These are phyloP conservation scores for Chenopodium berlandieri DNA, from an alignment of 148 eudicot genomes.

Conservation along the genomic window DNA sequence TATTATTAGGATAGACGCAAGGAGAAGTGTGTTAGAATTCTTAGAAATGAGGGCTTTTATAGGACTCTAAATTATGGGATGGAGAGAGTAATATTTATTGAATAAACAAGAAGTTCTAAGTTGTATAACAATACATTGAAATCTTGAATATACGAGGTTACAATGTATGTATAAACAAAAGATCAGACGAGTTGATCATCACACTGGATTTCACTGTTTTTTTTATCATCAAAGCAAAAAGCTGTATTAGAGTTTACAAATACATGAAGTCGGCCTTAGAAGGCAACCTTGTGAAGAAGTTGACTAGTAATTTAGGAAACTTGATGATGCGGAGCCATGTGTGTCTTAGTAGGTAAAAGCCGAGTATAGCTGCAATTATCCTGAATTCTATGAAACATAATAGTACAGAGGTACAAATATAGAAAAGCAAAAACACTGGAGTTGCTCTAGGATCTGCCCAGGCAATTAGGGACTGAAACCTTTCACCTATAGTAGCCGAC, in stretches of 20 bases:
- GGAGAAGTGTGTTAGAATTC: not conserved
- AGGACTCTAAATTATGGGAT: not conserved
- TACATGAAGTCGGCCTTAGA: constrained; percentile 37
- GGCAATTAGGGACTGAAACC: constrained; percentile 36
- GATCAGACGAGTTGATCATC: not conserved
- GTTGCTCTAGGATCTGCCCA: constrained; percentile 50
- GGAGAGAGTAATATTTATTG: not conserved
- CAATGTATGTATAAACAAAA: too few species aligned
- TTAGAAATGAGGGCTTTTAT: not conserved
- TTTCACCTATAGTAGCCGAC: constrained; percentile 44
- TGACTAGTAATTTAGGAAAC: constrained; percentile 34
- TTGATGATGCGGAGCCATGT: constrained; percentile 39
- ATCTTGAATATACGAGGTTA: too few species aligned
- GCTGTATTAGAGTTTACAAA: constrained; percentile 6
- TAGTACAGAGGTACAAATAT: constrained; percentile 38
- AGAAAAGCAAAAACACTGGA: constrained; percentile 37
- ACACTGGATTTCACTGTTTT: not conserved
- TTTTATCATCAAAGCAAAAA: not conserved
- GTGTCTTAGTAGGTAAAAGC: constrained; percentile 42
- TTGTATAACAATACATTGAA: too few species aligned
- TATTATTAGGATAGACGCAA: not conserved
- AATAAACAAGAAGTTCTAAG: not conserved
- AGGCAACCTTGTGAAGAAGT: constrained; percentile 49
- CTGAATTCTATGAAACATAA: constrained; percentile 40
- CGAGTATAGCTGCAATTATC: constrained; percentile 30